Conservation (phyloP, 208 protist species). For the Leptomonas pyrrhocoris region DNA sequence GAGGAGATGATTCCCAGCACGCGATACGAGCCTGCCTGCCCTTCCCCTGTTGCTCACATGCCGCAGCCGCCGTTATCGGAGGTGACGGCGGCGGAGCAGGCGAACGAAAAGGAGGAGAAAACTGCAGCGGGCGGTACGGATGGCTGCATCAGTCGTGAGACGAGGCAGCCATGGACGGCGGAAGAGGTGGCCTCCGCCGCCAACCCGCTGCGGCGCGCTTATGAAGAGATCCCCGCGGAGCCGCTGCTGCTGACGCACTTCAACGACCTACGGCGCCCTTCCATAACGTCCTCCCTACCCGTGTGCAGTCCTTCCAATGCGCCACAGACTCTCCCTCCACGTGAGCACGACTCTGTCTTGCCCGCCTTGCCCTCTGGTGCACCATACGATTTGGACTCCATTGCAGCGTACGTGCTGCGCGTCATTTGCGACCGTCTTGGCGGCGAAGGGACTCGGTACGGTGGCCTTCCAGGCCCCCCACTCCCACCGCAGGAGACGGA, state of each 20-base stretch:
- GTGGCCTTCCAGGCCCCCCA: background rate
- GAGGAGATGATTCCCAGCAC: conserved; percentile 27
- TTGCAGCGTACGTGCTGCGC: conserved; percentile 28
- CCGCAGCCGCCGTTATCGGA: background rate
- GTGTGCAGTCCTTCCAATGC: conserved; percentile 2
- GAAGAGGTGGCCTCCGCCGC: background rate
- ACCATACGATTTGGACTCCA: conserved; percentile 15
- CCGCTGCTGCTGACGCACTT: conserved; percentile 23
- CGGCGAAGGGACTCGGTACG: background rate
- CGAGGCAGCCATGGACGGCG: background rate
- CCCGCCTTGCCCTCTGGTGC: background rate
- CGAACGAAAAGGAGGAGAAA: background rate
- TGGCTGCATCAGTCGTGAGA: conserved; percentile 1
- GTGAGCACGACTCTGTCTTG: background rate
- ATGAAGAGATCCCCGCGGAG: conserved; percentile 10
- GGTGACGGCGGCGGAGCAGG: background rate
- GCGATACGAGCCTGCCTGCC: conserved; percentile 1
- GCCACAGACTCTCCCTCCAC: background rate
- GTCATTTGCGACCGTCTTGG: conserved; percentile 15
- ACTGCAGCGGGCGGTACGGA: background rate
- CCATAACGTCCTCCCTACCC: conserved; percentile 11
- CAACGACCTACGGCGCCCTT: background rate
- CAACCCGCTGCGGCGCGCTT: conserved; percentile 12
- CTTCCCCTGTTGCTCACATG: conserved; percentile 5
- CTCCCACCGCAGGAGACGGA: background rate